Evolutionary conservation across 2,329 filamentous ascomycete species (phyloP).

Genomic region (Trichoderma afroharzianum): DNA sequence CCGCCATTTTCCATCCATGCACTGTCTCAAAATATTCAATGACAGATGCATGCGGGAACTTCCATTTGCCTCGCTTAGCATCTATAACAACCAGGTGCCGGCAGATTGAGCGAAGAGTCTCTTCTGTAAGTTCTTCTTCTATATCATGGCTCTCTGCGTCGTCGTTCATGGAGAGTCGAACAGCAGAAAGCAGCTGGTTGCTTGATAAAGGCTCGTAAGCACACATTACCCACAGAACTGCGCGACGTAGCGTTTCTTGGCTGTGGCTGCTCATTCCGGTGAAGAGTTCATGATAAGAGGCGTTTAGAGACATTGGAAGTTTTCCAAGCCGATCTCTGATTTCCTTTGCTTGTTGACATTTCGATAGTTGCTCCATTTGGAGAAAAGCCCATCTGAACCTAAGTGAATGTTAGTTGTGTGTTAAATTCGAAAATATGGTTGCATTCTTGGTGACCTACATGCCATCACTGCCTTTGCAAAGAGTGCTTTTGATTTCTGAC

Average conservation of each 20-base stretch:
- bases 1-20: background rate
- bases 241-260: background rate
- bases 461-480: background rate
- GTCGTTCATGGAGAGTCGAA: background rate
- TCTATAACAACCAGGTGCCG: background rate
- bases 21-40: conserved; percentile 8
- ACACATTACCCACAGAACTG: conserved; percentile 1
- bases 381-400: conserved; percentile 11
- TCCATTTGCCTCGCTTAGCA: background rate
- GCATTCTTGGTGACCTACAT: background rate
- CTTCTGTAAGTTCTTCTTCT: background rate
- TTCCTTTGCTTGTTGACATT: background rate
- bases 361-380: background rate
- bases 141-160: background rate
- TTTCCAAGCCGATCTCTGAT: background rate
- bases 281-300: background rate
- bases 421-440: background rate
- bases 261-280: background rate
- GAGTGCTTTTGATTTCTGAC: background rate
- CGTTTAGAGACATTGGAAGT: conserved; percentile 1
- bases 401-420: background rate
- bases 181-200: background rate
- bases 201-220: background rate
- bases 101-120: background rate
- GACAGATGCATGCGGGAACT: conserved; percentile 1